A percentile compares a stretch with the other conserved stretches of the same genome.
phyloP scores from a whole-genome alignment of 1,284 basidiomycete species.

The Fistulinella staudtii region DNA sequence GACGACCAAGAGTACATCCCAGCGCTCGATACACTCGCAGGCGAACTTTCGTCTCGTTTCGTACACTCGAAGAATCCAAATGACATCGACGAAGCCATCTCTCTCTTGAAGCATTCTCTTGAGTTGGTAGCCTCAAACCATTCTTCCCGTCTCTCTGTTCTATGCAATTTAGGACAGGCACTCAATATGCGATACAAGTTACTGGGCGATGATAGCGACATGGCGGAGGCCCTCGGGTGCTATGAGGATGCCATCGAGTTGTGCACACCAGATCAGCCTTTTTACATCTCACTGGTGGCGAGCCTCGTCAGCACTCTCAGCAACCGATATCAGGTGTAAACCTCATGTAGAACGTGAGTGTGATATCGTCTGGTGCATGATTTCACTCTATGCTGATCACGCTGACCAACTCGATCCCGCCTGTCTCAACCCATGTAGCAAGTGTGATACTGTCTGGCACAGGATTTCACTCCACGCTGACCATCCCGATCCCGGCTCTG shows the following conservation, averaged over 20 bases:
- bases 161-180: constrained; percentile 9
- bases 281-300: constrained; percentile 15
- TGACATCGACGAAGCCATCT: constrained; percentile 24
- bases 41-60: constrained; percentile 18
- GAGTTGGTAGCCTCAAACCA: constrained; percentile 7
- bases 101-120: constrained; percentile 6
- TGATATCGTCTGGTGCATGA: too few relatives aligned
- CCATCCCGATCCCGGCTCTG: too few relatives aligned
- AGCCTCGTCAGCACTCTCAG: constrained; percentile 21
- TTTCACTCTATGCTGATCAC: too few relatives aligned
- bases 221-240: constrained; percentile 16
- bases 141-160: constrained; percentile 7
- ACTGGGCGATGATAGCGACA: constrained; percentile 11
- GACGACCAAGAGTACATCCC: constrained; percentile 14
- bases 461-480: too few relatives aligned
- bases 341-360: too few relatives aligned
- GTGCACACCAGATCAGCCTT: constrained; percentile 11
- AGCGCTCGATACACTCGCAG: constrained; percentile 10
- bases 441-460: too few relatives aligned
- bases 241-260: constrained; percentile 12
- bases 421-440: too few relatives aligned
- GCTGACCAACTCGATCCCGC: too few relatives aligned
- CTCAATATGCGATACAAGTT: constrained; percentile 22
- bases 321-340: constrained; percentile 10
- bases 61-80: constrained; percentile 1